A percentile compares a stretch with the other conserved stretches of the same genome.
These are phyloP conservation scores for Cenchrus purpureus DNA, from an alignment of 176 grass and related monocot species.

Conservation along the genomic window DNA sequence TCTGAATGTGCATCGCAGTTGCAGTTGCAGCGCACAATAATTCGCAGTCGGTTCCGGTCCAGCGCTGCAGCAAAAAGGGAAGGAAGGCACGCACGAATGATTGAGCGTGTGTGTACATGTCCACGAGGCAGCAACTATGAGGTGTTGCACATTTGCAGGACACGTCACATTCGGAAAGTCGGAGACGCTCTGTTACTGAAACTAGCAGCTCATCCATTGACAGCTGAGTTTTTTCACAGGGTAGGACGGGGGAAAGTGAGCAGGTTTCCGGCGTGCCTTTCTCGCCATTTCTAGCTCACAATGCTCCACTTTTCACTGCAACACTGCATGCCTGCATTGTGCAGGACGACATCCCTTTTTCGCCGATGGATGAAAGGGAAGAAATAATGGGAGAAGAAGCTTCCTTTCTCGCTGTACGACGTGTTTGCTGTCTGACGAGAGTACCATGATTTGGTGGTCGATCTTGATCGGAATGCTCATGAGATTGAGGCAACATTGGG, in stretches of 20 bases:
- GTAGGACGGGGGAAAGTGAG: background rate
- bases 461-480: conserved; percentile 22
- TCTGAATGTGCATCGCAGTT: conserved; percentile 22
- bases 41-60: conserved; percentile 36
- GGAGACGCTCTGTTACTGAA: background rate
- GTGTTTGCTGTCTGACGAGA: conserved; percentile 15
- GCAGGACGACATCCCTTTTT: background rate
- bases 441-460: conserved; percentile 12
- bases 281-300: background rate
- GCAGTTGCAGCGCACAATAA: conserved; percentile 25
- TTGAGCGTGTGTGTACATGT: background rate
- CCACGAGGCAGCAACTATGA: conserved; percentile 27
- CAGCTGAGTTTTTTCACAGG: background rate
- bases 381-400: background rate
- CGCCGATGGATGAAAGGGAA: no score
- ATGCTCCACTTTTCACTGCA: background rate
- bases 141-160: background rate
- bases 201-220: background rate
- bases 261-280: background rate
- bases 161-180: conserved; percentile 28
- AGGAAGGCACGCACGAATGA: conserved; percentile 35
- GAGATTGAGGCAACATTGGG: conserved; percentile 7
- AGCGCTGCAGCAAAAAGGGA: conserved; percentile 45
- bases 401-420: background rate
- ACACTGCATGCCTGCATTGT: no score